Conservation (phyloP, 176 grass and related monocot species). For the Avena atlantica region DNA sequence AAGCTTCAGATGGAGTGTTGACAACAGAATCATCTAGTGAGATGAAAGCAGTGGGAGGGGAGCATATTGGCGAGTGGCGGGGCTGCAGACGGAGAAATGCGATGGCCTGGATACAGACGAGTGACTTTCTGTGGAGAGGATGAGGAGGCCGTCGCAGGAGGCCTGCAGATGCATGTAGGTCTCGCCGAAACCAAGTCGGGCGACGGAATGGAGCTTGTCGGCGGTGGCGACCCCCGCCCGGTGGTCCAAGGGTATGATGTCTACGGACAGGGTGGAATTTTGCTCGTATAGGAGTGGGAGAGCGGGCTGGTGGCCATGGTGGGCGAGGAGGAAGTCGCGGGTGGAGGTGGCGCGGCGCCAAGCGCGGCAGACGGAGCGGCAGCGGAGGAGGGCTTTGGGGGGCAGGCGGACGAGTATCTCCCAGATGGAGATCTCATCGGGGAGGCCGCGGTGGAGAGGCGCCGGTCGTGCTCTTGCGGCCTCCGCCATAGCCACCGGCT, state of each 20-base stretch:
- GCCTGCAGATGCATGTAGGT: background rate
- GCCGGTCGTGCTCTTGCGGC: background rate
- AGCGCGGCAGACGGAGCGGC: background rate
- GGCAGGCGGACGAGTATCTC: background rate
- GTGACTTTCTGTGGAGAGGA: background rate
- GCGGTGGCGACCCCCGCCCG: background rate
- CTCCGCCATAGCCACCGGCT: background rate
- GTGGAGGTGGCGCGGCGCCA: background rate
- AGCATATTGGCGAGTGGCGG: background rate
- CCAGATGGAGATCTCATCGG: background rate
- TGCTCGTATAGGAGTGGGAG: background rate
- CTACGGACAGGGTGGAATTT: background rate
- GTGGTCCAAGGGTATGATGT: background rate
- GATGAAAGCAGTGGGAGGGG: background rate
- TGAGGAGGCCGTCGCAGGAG: background rate
- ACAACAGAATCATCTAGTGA: background rate
- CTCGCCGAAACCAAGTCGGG: background rate
- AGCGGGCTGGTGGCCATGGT: background rate
- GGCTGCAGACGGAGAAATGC: background rate
- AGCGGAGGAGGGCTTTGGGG: background rate
- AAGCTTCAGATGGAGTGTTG: background rate
- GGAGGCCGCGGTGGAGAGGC: too few relatives aligned
- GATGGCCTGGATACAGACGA: background rate
- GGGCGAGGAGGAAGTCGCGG: conserved; percentile 4
- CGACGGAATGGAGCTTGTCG: background rate